These are phyloP conservation scores for Hibiscus syriacus DNA, from an alignment of 345 rosid species.

Conservation along the genomic window DNA sequence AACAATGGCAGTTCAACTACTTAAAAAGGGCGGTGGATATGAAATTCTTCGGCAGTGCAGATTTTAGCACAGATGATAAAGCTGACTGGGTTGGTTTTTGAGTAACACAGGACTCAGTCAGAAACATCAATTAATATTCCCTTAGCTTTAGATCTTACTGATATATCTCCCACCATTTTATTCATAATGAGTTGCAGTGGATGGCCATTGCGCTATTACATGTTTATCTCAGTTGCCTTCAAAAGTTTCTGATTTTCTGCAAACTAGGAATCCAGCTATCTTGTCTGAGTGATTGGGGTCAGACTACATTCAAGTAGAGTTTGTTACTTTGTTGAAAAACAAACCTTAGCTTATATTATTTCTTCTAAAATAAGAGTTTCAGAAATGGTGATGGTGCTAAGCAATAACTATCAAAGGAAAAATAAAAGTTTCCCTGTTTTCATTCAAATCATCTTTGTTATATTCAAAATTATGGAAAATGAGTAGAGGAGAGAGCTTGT, in stretches of 20 bases:
- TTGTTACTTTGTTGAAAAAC: neutral
- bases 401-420: too few species aligned
- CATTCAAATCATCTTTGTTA: too few species aligned
- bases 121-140: neutral
- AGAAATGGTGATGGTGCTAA: too few species aligned
- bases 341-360: neutral
- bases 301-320: neutral
- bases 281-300: neutral
- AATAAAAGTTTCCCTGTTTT: too few species aligned
- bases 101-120: neutral
- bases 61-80: neutral
- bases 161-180: neutral
- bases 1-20: conserved; percentile 2
- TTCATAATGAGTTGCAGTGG: neutral
- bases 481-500: too few species aligned
- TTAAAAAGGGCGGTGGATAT: neutral
- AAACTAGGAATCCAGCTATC: neutral
- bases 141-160: neutral
- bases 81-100: neutral
- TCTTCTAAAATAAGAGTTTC: neutral
- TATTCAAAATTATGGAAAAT: too few species aligned
- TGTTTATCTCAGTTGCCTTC: neutral
- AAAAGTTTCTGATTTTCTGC: neutral
- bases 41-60: neutral
- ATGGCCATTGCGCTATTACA: neutral